These are phyloP conservation scores for Hypoxylon sp. DNA, from an alignment of 2,329 filamentous ascomycete genomes.

Conservation along the genomic window DNA sequence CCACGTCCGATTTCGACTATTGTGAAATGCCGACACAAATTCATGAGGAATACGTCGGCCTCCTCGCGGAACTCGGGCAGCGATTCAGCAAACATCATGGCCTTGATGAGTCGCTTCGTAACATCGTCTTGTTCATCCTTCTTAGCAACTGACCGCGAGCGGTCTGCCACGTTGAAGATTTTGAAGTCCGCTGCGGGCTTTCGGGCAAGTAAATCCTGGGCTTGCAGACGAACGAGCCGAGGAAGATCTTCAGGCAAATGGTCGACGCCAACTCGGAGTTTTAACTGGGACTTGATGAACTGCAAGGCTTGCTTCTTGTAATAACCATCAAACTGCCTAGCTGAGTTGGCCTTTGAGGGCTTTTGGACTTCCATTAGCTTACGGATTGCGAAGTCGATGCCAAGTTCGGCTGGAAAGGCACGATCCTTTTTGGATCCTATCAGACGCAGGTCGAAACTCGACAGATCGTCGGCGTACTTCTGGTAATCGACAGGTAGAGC, in stretches of 20 bases:
- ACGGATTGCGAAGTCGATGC: conserved; percentile 87
- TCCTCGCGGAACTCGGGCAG: conserved; percentile 83
- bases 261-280: conserved; percentile 89
- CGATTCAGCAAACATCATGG: conserved; percentile 85
- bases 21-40: conserved; percentile 89
- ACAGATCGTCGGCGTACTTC: conserved; percentile 85
- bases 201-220: conserved; percentile 81
- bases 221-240: conserved; percentile 85
- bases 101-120: conserved; percentile 88
- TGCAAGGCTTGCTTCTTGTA: conserved; percentile 96
- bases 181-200: conserved; percentile 79
- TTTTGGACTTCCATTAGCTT: conserved; percentile 87
- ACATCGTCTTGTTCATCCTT: conserved; percentile 85
- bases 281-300: conserved; percentile 87
- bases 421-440: conserved; percentile 90
- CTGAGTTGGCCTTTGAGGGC: conserved; percentile 59
- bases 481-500: conserved; percentile 87
- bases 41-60: conserved; percentile 79
- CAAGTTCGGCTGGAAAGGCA: conserved; percentile 86
- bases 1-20: conserved; percentile 89
- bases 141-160: conserved; percentile 86
- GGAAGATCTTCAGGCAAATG: conserved; percentile 90
- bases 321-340: conserved; percentile 77
- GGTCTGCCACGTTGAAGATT: conserved; percentile 79
- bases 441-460: conserved; percentile 88